Conservation (phyloP, 805 yeast species). For the Yarrowia hollandica region DNA sequence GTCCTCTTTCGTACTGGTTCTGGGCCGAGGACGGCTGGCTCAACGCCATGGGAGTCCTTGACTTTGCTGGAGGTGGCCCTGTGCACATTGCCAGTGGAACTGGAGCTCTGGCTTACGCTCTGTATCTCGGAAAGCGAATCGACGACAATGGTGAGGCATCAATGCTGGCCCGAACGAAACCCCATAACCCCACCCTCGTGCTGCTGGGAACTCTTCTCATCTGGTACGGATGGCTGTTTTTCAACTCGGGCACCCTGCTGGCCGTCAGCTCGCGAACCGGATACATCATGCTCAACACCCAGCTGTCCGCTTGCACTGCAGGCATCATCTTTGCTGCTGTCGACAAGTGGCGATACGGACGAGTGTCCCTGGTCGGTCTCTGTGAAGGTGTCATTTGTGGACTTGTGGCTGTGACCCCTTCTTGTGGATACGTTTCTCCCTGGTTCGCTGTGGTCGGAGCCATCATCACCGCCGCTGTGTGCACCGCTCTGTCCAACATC, state of each 20-base stretch:
- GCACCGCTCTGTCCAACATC: slow-evolving; percentile 43
- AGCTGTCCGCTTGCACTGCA: slow-evolving; percentile 53
- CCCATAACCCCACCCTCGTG: slow-evolving; percentile 87
- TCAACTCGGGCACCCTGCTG: slow-evolving; percentile 95
- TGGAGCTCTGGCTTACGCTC: slow-evolving; percentile 91
- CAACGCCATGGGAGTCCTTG: slow-evolving; percentile 75
- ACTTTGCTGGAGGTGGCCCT: slow-evolving; percentile 99
- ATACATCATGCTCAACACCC: slow-evolving; percentile 67
- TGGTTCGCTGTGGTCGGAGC: slow-evolving; percentile 49
- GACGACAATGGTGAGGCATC: slow-evolving; percentile 57
- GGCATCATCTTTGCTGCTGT: slow-evolving; percentile 47
- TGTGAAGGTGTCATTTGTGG: slow-evolving; percentile 94
- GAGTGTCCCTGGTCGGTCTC: slow-evolving; percentile 77
- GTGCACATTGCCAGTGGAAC: slow-evolving; percentile 94
- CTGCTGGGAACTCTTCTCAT: slow-evolving; percentile 93
- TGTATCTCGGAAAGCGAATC: slow-evolving; percentile 87
- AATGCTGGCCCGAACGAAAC: slow-evolving; percentile 58
- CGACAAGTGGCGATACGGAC: slow-evolving; percentile 41
- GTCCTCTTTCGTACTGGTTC: slow-evolving; percentile 96
- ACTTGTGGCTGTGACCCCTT: slow-evolving; percentile 92
- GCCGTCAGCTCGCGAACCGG: slow-evolving; percentile 53
- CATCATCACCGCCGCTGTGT: slow-evolving; percentile 44
- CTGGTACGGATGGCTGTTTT: slow-evolving; percentile 99
- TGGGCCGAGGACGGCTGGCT: slow-evolving; percentile 97
- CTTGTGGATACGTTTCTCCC: slow-evolving; percentile 61